These are phyloP conservation scores for Pseudoperonospora humuli DNA, from an alignment of 352 stramenopile species.

Conservation along the genomic window DNA sequence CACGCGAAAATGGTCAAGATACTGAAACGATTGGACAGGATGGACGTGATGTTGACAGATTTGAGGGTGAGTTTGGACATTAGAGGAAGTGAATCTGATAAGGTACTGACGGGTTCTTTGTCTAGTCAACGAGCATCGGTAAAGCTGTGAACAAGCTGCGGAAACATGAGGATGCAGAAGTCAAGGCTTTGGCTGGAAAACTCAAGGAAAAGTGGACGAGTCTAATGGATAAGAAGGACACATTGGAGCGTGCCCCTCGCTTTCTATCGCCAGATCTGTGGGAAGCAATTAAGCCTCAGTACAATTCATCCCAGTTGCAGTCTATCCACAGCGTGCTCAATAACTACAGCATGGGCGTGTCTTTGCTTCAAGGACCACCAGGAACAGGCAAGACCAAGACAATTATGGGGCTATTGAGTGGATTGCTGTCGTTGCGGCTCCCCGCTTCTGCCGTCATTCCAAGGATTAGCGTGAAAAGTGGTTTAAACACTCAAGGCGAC, in stretches of 20 bases:
- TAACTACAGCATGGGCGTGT: constrained; percentile 80
- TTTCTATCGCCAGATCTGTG: constrained; percentile 61
- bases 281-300: constrained; percentile 66
- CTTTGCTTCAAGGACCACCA: constrained; percentile 91
- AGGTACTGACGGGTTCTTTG: background rate
- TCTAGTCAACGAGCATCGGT: constrained; percentile 74
- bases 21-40: constrained; percentile 54
- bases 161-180: constrained; percentile 56
- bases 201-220: constrained; percentile 79
- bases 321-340: constrained; percentile 83
- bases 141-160: constrained; percentile 82
- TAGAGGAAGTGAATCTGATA: too few species aligned
- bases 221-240: constrained; percentile 62
- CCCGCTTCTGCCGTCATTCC: constrained; percentile 41
- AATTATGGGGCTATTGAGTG: constrained; percentile 79
- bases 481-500: constrained; percentile 9
- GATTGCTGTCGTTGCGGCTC: constrained; percentile 56
- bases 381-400: constrained; percentile 94
- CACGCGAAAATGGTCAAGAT: constrained; percentile 48
- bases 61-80: constrained; percentile 56
- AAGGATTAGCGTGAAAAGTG: constrained; percentile 14
- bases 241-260: constrained; percentile 41
- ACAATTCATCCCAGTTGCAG: constrained; percentile 83
- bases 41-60: constrained; percentile 73
- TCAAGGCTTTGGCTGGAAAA: constrained; percentile 34